These are phyloP conservation scores for Tephrocybe sp. DNA, from an alignment of 768 basidiomycete species.

Conservation along the genomic window DNA sequence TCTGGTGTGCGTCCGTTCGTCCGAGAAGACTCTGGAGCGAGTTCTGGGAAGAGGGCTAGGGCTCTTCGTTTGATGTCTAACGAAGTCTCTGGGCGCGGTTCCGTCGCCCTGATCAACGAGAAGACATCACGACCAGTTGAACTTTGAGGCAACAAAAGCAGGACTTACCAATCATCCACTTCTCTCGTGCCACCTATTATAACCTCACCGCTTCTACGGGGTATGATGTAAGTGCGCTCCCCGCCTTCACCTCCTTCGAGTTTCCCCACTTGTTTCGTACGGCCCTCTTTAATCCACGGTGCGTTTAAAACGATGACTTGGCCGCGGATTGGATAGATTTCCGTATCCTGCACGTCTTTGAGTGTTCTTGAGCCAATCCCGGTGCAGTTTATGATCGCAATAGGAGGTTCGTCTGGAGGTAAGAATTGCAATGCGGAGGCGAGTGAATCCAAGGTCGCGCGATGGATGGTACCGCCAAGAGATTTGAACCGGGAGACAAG, in stretches of 20 bases:
- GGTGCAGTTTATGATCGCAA: slow-evolving; percentile 15
- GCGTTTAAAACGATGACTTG: slow-evolving; percentile 14
- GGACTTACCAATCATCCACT: slow-evolving; percentile 12
- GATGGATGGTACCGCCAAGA: slow-evolving; percentile 10
- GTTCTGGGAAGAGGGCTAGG: slow-evolving; percentile 8
- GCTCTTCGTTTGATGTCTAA: slow-evolving; percentile 15
- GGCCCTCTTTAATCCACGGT: slow-evolving; percentile 16
- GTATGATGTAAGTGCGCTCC: slow-evolving; percentile 16
- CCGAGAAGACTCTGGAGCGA: slow-evolving; percentile 2
- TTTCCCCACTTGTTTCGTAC: slow-evolving; percentile 15
- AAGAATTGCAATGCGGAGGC: slow-evolving; percentile 3
- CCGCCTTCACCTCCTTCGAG: slow-evolving; percentile 9
- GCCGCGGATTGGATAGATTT: slow-evolving; percentile 14
- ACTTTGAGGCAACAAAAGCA: too few relatives aligned
- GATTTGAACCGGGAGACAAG: slow-evolving; percentile 5
- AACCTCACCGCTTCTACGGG: slow-evolving; percentile 16
- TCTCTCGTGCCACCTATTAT: slow-evolving; percentile 16
- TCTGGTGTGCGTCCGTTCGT: slow-evolving; percentile 4
- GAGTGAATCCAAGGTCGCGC: slow-evolving; percentile 9
- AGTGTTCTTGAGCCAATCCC: slow-evolving; percentile 11
- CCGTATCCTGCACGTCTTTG: slow-evolving; percentile 9
- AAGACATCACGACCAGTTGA: background rate
- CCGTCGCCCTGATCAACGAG: slow-evolving; percentile 7
- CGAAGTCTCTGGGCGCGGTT: slow-evolving; percentile 13
- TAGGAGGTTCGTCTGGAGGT: background rate